Conservation (phyloP, 139 green algal species). For the Astrephomene gubernaculifera region DNA sequence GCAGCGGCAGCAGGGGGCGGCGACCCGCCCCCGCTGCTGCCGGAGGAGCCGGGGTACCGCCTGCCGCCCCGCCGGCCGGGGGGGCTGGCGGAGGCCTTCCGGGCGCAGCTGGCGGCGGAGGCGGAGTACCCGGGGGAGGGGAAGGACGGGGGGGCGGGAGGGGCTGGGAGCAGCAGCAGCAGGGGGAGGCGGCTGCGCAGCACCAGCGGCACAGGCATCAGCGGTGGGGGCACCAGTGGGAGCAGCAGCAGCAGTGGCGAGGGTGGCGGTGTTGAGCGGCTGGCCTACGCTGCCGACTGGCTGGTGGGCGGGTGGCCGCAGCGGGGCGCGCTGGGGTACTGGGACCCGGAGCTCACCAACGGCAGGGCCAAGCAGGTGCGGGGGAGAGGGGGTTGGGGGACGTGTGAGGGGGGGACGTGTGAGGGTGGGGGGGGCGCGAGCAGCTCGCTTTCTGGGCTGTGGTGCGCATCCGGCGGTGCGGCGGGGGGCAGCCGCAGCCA, state of each 20-base stretch:
- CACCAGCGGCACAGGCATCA: background rate
- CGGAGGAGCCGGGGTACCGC: conserved; percentile 5
- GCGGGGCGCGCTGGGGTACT: conserved; percentile 10
- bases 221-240: background rate
- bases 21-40: conserved; percentile 4
- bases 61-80: background rate
- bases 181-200: background rate
- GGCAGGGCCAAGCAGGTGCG: conserved; percentile 18
- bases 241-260: background rate
- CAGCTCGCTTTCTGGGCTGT: too few species aligned
- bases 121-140: background rate
- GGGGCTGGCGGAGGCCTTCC: background rate
- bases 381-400: too few species aligned
- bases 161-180: background rate
- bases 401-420: too few species aligned
- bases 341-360: conserved; percentile 22
- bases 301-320: conserved; percentile 26
- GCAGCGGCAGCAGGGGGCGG: too few species aligned
- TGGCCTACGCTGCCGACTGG: conserved; percentile 35
- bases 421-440: too few species aligned
- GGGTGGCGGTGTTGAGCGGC: background rate
- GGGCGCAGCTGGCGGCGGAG: background rate
- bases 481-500: too few species aligned
- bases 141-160: background rate
- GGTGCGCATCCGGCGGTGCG: too few species aligned